phyloP scores from a whole-genome alignment of 257 asterid genomes.

The Buddleja alternifolia region DNA sequence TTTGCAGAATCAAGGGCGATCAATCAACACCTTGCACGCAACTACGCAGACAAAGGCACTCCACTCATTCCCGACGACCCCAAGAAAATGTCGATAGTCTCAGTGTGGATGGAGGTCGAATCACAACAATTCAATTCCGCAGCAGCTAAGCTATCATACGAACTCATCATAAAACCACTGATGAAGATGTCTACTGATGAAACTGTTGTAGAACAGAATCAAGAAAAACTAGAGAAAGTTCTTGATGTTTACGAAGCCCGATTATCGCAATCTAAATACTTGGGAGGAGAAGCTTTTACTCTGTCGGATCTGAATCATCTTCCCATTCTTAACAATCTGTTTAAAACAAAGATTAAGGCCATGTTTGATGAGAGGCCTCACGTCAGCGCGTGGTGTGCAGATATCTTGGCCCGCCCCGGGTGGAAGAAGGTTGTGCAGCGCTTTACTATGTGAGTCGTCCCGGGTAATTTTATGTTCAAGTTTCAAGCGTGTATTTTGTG shows the following conservation, averaged over 20 bases:
- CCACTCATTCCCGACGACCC: conserved; percentile 40
- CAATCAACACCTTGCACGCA: conserved; percentile 3
- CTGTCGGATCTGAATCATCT: conserved; percentile 55
- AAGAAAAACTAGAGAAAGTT: conserved; percentile 36
- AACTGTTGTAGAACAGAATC: conserved; percentile 35
- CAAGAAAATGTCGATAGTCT: conserved; percentile 35
- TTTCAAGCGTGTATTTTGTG: no score
- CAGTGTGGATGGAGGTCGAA: conserved; percentile 56
- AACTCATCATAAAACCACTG: conserved; percentile 39
- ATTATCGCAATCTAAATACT: conserved; percentile 42
- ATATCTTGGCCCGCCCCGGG: conserved; percentile 52
- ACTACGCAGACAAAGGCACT: conserved; percentile 8
- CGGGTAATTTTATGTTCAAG: no score
- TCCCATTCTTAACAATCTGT: conserved; percentile 39
- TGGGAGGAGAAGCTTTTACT: conserved; percentile 51
- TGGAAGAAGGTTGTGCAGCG: conserved; percentile 46
- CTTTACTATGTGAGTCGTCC: no score
- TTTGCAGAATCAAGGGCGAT: conserved; percentile 27
- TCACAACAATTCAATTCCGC: conserved; percentile 41
- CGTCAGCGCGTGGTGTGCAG: conserved; percentile 45
- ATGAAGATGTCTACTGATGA: conserved; percentile 44
- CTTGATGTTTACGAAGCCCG: conserved; percentile 55
- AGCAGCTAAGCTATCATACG: conserved; percentile 37
- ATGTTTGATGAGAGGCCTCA: conserved; percentile 40
- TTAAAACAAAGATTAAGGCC: conserved; percentile 36